Percentiles rank a stretch among this genome's conserved stretches.
Conservation (phyloP, 345 rosid genomes). For the Trapa bicornis region DNA sequence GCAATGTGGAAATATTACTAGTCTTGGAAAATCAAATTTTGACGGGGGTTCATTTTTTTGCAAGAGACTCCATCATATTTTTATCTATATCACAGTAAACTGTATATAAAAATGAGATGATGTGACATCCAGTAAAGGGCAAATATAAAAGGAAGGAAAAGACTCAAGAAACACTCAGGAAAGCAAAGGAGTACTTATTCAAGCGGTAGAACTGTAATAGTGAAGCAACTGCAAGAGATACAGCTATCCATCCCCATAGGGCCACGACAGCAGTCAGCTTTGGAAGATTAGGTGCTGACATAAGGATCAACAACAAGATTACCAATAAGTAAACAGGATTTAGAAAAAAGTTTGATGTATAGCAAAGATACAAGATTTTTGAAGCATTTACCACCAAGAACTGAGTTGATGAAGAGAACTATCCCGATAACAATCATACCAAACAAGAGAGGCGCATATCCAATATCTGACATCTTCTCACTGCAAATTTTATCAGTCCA, state of each 20-base stretch:
- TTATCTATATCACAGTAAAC: background rate
- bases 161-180: background rate
- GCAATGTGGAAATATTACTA: background rate
- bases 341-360: background rate
- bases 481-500: conserved; percentile 36
- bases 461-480: conserved; percentile 39
- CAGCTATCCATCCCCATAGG: conserved; percentile 67
- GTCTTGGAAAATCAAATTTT: background rate
- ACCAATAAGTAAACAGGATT: background rate
- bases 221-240: conserved; percentile 49
- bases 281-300: conserved; percentile 64
- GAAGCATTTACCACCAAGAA: conserved; percentile 35
- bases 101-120: background rate
- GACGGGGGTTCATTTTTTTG: background rate
- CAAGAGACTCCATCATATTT: background rate
- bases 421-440: conserved; percentile 29
- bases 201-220: conserved; percentile 57
- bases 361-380: background rate
- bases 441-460: conserved; percentile 69
- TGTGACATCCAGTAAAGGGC: background rate
- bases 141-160: conserved; percentile 1
- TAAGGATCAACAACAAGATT: conserved; percentile 2
- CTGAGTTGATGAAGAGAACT: conserved; percentile 64
- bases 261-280: conserved; percentile 78
- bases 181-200: conserved; percentile 46